A percentile compares a stretch with the other conserved stretches of the same genome.
Evolutionary conservation across 495 filamentous ascomycete genomes (phyloP).

Genomic region (Xylaria sp.): DNA sequence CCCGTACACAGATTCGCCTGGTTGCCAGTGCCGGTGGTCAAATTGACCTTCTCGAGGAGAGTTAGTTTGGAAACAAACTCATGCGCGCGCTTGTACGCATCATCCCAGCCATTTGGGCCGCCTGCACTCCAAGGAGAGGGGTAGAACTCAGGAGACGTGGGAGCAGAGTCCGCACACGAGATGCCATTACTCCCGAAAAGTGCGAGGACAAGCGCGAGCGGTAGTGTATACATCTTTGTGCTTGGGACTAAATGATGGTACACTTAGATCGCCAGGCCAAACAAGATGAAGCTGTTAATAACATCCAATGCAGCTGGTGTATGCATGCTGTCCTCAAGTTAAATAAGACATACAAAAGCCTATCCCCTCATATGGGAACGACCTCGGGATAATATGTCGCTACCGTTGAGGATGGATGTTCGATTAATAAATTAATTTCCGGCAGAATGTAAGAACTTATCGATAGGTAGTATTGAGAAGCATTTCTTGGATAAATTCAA

Average conservation of each 20-base stretch:
- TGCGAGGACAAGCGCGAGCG: conserved; percentile 28
- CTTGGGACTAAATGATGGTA: not conserved
- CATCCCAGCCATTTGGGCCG: conserved; percentile 70
- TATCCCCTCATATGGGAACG: not conserved
- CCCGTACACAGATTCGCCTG: conserved; percentile 76
- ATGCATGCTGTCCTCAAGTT: not conserved
- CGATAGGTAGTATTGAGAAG: conserved; percentile 2
- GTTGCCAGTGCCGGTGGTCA: conserved; percentile 81
- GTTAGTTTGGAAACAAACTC: conserved; percentile 77
- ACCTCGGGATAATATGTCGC: conserved; percentile 19
- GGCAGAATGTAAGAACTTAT: conserved; percentile 38
- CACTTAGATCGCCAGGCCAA: not conserved
- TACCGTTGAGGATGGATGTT: not conserved
- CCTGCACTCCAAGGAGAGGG: conserved; percentile 78
- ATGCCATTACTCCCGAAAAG: conserved; percentile 32
- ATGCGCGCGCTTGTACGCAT: conserved; percentile 79
- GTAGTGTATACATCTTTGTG: conserved; percentile 16
- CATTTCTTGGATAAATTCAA: conserved; percentile 19
- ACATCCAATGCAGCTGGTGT: not conserved
- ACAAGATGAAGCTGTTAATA: not conserved
- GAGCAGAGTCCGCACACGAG: conserved; percentile 34
- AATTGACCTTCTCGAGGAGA: conserved; percentile 79
- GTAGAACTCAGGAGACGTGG: conserved; percentile 63
- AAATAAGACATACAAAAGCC: not conserved
- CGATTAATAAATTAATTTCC: conserved; percentile 28